Evolutionary conservation across 768 basidiomycete species (phyloP).

Genomic region (Suillus discolor): DNA sequence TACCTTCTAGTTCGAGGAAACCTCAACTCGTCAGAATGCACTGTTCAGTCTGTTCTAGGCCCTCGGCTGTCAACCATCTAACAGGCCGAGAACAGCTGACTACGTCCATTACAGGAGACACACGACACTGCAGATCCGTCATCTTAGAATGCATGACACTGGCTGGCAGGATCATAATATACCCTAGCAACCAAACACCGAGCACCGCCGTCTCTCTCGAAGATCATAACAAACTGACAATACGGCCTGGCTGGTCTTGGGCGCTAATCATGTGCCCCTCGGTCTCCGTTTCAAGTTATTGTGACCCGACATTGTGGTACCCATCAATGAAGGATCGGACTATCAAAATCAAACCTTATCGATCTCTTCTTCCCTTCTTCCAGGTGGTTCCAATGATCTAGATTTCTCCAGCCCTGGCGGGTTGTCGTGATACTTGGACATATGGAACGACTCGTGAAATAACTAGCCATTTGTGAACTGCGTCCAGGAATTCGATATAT

Average conservation of each 20-base stretch:
- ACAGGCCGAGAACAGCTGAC: not conserved
- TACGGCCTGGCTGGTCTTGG: not conserved
- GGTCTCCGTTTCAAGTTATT: not conserved
- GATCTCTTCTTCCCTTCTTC: not conserved
- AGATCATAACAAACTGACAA: not conserved
- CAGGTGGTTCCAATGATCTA: not conserved
- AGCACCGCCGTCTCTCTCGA: not conserved
- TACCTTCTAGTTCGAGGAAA: not conserved
- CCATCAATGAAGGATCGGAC: conserved; percentile 4
- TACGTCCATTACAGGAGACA: not conserved
- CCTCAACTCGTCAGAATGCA: not conserved
- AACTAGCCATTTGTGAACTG: not conserved
- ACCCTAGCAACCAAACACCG: conserved; percentile 1
- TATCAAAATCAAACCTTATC: conserved; percentile 4
- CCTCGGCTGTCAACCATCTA: not conserved
- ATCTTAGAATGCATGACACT: not conserved
- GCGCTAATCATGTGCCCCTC: conserved; percentile 1
- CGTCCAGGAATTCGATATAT: not conserved
- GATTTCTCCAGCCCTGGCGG: not conserved
- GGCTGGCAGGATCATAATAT: not conserved
- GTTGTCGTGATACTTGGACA: not conserved
- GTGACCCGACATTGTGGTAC: not conserved
- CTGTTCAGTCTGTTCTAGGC: not conserved
- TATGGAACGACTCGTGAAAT: not conserved
- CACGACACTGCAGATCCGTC: not conserved